Evolutionary conservation across 768 basidiomycete genomes (phyloP).

Genomic region (Boletus edulis): DNA sequence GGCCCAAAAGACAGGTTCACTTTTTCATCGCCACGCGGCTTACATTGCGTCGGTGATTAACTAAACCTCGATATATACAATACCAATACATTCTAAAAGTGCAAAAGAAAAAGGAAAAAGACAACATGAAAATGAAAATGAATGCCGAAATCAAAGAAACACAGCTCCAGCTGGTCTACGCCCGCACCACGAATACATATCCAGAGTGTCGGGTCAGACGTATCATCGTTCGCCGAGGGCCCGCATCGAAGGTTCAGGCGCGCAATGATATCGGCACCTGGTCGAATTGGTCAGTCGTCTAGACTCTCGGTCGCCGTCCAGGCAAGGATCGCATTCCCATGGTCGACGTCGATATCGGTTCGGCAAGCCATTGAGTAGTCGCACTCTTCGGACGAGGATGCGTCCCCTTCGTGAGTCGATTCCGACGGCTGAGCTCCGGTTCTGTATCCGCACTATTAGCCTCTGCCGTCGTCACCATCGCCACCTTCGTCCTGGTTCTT

Average conservation of each 20-base stretch:
- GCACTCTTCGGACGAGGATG: conserved; percentile 1
- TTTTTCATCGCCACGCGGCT: not conserved
- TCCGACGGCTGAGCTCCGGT: not conserved
- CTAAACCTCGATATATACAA: conserved; percentile 4
- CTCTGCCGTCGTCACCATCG: no score
- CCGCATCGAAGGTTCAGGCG: no score
- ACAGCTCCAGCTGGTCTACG: conserved; percentile 2
- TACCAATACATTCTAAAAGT: not conserved
- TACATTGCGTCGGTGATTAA: conserved; percentile 20
- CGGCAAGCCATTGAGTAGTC: not conserved
- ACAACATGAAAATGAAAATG: not conserved
- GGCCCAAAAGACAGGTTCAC: no score
- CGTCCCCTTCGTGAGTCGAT: not conserved
- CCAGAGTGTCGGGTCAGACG: no score
- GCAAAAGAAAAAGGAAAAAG: not conserved
- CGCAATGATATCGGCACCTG: not conserved
- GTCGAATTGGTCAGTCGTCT: not conserved
- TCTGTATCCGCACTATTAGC: not conserved
- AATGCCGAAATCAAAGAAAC: not conserved
- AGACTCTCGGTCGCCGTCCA: conserved; percentile 7
- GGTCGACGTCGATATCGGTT: conserved; percentile 6
- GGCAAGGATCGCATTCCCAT: not conserved
- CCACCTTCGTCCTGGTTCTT: not conserved
- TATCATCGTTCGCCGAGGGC: no score
- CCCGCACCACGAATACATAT: not conserved